These are phyloP conservation scores for Trichothecium sympodiale DNA, from an alignment of 2,329 filamentous ascomycete genomes.

Conservation along the genomic window DNA sequence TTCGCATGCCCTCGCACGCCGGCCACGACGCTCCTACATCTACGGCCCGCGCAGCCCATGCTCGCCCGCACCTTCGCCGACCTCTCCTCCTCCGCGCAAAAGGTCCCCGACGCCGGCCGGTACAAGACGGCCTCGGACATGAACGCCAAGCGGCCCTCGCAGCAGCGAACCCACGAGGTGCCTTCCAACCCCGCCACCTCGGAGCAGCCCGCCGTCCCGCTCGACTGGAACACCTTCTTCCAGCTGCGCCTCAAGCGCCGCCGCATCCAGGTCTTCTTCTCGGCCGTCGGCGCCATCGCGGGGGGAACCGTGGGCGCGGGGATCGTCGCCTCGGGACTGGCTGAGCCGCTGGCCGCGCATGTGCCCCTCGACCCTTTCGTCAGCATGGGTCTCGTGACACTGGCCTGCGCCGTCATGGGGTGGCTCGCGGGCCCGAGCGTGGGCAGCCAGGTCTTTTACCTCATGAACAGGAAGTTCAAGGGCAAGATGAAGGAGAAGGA, in stretches of 20 bases:
- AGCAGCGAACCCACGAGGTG: slow-evolving; percentile 7
- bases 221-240: slow-evolving; percentile 91
- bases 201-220: slow-evolving; percentile 18
- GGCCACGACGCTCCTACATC: background rate
- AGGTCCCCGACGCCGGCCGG: slow-evolving; percentile 6
- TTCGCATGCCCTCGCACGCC: too few relatives aligned
- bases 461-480: slow-evolving; percentile 60
- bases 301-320: slow-evolving; percentile 52
- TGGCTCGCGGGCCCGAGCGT: slow-evolving; percentile 82
- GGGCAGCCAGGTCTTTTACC: slow-evolving; percentile 69
- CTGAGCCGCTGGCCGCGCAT: slow-evolving; percentile 59
- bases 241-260: slow-evolving; percentile 76
- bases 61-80: slow-evolving; percentile 11
- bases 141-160: slow-evolving; percentile 6
- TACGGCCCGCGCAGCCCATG: slow-evolving; percentile 4
- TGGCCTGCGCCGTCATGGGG: slow-evolving; percentile 67
- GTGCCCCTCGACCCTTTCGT: slow-evolving; percentile 83
- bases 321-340: slow-evolving; percentile 58
- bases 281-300: slow-evolving; percentile 50
- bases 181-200: slow-evolving; percentile 16
- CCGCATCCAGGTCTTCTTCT: slow-evolving; percentile 71
- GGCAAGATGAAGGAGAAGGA: slow-evolving; percentile 78
- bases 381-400: slow-evolving; percentile 68
- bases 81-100: slow-evolving; percentile 6
- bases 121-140: slow-evolving; percentile 6